These are phyloP conservation scores for Mesotaenium endlicherianum DNA, from an alignment of 139 green algal species.

Conservation along the genomic window DNA sequence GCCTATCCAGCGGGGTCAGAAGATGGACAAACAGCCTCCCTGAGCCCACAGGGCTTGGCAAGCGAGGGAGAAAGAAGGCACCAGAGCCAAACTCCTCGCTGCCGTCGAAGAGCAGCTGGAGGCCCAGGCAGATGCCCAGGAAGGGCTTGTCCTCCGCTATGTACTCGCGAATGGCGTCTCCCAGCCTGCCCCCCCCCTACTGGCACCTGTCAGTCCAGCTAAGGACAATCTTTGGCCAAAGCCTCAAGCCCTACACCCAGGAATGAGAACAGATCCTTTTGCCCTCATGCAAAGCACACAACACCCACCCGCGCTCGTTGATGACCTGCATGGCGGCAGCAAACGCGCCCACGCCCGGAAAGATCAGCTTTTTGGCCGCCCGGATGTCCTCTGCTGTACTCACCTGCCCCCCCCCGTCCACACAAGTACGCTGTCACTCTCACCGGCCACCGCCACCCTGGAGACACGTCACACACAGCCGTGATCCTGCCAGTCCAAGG, in stretches of 20 bases:
- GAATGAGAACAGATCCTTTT: too few species aligned
- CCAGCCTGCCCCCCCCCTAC: conserved; percentile 19
- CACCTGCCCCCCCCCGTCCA: conserved; percentile 1
- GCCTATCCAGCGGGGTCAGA: too few species aligned
- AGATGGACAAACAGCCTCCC: too few species aligned
- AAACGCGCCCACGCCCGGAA: conserved; percentile 94
- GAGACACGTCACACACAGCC: too few species aligned
- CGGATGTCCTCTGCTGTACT: conserved; percentile 59
- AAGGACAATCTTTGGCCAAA: too few species aligned
- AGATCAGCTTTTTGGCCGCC: conserved; percentile 79
- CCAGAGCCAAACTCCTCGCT: conserved; percentile 87
- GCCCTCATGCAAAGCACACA: too few species aligned
- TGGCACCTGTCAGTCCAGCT: too few species aligned
- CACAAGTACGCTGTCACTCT: neutral
- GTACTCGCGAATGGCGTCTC: conserved; percentile 45
- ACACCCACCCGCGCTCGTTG: conserved; percentile 59
- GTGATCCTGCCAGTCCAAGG: too few species aligned
- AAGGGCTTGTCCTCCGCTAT: conserved; percentile 70
- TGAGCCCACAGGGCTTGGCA: too few species aligned
- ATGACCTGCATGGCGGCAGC: conserved; percentile 83
- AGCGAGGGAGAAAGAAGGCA: too few species aligned
- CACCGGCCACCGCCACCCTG: too few species aligned
- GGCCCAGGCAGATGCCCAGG: conserved; percentile 94
- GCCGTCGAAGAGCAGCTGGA: conserved; percentile 97
- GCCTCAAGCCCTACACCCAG: too few species aligned